Evolutionary conservation across 1,284 basidiomycete species (phyloP).

Genomic region (Papiliotrema flavescens): DNA sequence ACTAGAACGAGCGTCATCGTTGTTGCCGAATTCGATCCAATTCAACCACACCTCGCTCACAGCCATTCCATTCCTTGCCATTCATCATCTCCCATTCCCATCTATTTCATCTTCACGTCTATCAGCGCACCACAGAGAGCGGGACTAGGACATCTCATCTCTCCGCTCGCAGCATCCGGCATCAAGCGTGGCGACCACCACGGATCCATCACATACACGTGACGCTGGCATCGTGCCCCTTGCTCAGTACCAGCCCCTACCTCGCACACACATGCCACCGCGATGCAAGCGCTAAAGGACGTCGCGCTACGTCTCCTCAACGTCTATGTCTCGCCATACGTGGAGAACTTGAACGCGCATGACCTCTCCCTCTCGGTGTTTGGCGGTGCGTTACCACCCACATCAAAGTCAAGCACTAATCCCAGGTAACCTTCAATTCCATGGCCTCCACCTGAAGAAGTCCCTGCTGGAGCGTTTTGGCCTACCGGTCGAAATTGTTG

Average conservation of each 20-base stretch:
- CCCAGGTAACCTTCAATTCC: constrained; percentile 75
- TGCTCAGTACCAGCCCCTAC: neutral
- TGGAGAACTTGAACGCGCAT: constrained; percentile 92
- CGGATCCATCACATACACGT: neutral
- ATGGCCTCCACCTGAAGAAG: constrained; percentile 83
- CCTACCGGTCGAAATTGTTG: constrained; percentile 90
- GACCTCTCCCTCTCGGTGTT: constrained; percentile 94
- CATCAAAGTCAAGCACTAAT: neutral
- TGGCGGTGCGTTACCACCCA: constrained; percentile 61
- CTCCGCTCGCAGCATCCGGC: neutral
- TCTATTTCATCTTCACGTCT: too few relatives aligned
- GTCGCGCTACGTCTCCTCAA: constrained; percentile 63
- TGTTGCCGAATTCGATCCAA: too few relatives aligned
- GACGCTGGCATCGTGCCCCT: neutral
- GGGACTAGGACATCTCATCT: neutral
- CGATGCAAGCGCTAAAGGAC: constrained; percentile 44
- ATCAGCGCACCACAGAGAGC: neutral
- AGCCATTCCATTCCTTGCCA: too few relatives aligned
- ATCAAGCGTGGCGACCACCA: neutral
- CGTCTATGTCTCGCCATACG: constrained; percentile 88
- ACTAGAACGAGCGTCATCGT: too few relatives aligned
- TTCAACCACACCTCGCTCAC: too few relatives aligned
- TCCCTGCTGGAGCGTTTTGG: constrained; percentile 94
- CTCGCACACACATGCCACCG: constrained; percentile 1
- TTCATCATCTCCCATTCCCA: too few relatives aligned